phyloP scores from a whole-genome alignment of 768 basidiomycete genomes.

The Kwoniella sp. region DNA sequence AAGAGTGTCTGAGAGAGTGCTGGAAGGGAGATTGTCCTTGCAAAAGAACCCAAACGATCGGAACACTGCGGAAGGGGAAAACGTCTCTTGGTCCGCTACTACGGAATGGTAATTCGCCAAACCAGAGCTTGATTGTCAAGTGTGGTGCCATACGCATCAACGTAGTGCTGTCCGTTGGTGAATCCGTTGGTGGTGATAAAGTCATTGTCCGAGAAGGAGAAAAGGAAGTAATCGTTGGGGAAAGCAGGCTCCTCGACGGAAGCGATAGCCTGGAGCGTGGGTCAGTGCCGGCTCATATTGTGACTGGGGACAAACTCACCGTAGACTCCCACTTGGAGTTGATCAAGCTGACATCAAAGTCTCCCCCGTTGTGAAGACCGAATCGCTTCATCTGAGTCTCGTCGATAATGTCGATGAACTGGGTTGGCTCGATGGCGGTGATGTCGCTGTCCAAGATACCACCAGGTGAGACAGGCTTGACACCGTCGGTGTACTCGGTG shows the following conservation, averaged over 20 bases:
- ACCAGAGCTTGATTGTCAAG: conserved; percentile 69
- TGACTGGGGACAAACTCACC: conserved; percentile 32
- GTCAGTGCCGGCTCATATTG: neutral
- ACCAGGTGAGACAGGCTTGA: conserved; percentile 61
- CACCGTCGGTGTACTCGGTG: conserved; percentile 63
- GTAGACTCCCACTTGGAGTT: conserved; percentile 71
- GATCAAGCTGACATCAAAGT: conserved; percentile 61
- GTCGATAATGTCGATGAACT: conserved; percentile 65
- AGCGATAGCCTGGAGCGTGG: conserved; percentile 57
- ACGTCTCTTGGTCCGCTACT: neutral
- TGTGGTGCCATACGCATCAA: conserved; percentile 60
- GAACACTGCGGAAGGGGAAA: neutral
- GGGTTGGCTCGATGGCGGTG: conserved; percentile 62
- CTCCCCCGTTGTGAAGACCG: conserved; percentile 61
- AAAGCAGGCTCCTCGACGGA: conserved; percentile 60
- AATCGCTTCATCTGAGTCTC: conserved; percentile 63
- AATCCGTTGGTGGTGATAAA: conserved; percentile 64
- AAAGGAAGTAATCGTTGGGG: conserved; percentile 71
- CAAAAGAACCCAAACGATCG: too few species aligned
- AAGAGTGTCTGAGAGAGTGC: too few species aligned
- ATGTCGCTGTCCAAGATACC: conserved; percentile 61
- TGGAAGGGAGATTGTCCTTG: too few species aligned
- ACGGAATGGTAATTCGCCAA: conserved; percentile 64
- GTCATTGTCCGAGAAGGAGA: conserved; percentile 69
- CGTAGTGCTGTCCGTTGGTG: conserved; percentile 61